Evolutionary conservation across 805 yeast genomes (phyloP), one percentile per base, ranked within the genome.

Genomic region (Lipomyces anomalus): DNA sequence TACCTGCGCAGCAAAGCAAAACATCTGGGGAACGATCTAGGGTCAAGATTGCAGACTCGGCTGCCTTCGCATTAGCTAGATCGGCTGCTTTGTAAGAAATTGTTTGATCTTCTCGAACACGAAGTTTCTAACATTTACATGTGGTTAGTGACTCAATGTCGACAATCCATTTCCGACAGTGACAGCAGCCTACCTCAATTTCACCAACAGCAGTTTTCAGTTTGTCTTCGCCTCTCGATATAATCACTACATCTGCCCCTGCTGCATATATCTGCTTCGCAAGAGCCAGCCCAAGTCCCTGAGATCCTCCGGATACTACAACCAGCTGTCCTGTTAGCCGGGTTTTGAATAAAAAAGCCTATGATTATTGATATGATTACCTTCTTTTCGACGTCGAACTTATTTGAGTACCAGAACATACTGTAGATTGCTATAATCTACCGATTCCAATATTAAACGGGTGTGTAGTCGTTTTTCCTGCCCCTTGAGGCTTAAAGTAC

Each of bases 251-350:
- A 43, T 76, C 73, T 30, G 88, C 83, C 2, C 82, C 80, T 17
- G 61, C 56, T 1, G 69, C 49, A 45, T 72, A 76, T 38, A 81
- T 67, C 44, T 74, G 70, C 35, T 68, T 67, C 0, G 95, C 95
- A 46, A 90, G 64, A 32, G 82, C 84, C 2, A 79, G 79, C 0
- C 98, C 98, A 1, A 90, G 69, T 0, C 98, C 98, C 60, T 90
- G 98, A 0, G 96, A 87, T 0, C 87, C 97, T 3, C 98, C 98
- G 0, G 95, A 77, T n/a, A 90, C 73, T 16, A 90, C 72, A 2
- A 82, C 88, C 1, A 75, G 61, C 59, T 56, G 74, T 75, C 39
- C 39, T 36, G 21, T 20, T 33, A 13, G 35, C 17, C 35, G 6
- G 35, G 6, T 9, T 13, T 6, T 33, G 17, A 6, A 7, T 13